Percentiles rank a stretch among this genome's conserved stretches.
phyloP scores from a whole-genome alignment of 2,329 filamentous ascomycete genomes.

The Hymenoscyphus fructigenus region DNA sequence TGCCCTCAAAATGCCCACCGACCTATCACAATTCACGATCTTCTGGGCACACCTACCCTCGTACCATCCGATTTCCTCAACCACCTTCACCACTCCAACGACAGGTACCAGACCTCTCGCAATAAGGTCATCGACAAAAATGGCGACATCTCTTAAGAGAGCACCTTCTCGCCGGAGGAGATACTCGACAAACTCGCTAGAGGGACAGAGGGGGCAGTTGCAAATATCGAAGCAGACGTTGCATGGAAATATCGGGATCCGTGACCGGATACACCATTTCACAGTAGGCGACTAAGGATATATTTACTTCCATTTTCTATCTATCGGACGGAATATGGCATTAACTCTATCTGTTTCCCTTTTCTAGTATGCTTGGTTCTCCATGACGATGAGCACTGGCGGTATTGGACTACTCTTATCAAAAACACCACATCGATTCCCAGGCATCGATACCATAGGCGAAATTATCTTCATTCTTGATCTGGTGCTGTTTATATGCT shows the following conservation, averaged over 20 bases:
- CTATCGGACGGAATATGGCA: background rate
- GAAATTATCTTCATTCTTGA: conserved; percentile 67
- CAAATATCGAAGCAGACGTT: conserved; percentile 15
- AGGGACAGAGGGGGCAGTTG: conserved; percentile 22
- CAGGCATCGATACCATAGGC: conserved; percentile 52
- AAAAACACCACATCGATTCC: background rate
- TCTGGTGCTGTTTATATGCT: conserved; percentile 58
- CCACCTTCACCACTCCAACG: background rate
- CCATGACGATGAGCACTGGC: conserved; percentile 70
- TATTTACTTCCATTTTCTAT: background rate
- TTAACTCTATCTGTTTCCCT: background rate
- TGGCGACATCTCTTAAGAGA: background rate
- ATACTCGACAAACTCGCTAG: conserved; percentile 16
- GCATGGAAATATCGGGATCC: conserved; percentile 21
- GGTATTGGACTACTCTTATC: conserved; percentile 64
- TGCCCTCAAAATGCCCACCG: background rate
- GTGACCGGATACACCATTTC: conserved; percentile 31
- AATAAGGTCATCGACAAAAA: background rate
- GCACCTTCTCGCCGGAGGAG: background rate
- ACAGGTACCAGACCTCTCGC: background rate
- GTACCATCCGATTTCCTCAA: background rate
- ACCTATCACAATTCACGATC: background rate
- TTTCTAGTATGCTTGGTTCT: conserved; percentile 56
- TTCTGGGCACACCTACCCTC: background rate
- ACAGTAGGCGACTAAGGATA: conserved; percentile 13